These are phyloP conservation scores for Linnemannia hyalina DNA, from an alignment of 192 early-diverging fungal species.

Conservation along the genomic window DNA sequence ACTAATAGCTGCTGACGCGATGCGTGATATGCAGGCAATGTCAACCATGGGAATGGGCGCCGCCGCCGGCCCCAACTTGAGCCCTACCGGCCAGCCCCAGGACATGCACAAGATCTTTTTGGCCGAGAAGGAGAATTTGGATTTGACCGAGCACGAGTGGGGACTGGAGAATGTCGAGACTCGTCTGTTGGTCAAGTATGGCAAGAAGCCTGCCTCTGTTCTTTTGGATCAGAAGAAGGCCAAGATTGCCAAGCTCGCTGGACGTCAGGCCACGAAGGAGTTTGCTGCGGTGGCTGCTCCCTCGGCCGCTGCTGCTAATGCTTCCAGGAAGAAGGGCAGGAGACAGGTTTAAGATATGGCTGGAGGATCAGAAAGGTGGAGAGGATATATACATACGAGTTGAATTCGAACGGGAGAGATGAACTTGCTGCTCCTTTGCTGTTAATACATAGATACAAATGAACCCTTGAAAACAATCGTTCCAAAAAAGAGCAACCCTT, in stretches of 20 bases:
- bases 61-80: constrained; percentile 68
- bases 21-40: constrained; percentile 94
- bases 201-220: constrained; percentile 59
- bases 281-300: background rate
- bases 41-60: constrained; percentile 80
- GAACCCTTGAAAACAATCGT: background rate
- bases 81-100: constrained; percentile 78
- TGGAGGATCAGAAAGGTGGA: background rate
- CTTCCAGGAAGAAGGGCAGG: constrained; percentile 49
- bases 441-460: background rate
- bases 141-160: constrained; percentile 86
- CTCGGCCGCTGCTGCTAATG: constrained; percentile 18
- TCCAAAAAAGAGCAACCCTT: background rate
- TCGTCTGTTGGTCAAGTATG: constrained; percentile 84
- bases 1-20: constrained; percentile 79
- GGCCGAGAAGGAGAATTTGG: constrained; percentile 89
- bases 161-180: constrained; percentile 85
- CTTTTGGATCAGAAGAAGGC: constrained; percentile 44
- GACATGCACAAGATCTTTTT: constrained; percentile 90
- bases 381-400: background rate
- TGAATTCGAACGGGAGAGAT: background rate
- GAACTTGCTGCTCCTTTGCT: background rate
- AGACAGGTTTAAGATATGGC: constrained; percentile 25
- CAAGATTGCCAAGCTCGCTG: background rate
- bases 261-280: background rate